A percentile compares a stretch with the other conserved stretches of the same genome.
Conservation (phyloP, 2,329 filamentous ascomycete species). For the Purpureocillium takamizusanense region DNA sequence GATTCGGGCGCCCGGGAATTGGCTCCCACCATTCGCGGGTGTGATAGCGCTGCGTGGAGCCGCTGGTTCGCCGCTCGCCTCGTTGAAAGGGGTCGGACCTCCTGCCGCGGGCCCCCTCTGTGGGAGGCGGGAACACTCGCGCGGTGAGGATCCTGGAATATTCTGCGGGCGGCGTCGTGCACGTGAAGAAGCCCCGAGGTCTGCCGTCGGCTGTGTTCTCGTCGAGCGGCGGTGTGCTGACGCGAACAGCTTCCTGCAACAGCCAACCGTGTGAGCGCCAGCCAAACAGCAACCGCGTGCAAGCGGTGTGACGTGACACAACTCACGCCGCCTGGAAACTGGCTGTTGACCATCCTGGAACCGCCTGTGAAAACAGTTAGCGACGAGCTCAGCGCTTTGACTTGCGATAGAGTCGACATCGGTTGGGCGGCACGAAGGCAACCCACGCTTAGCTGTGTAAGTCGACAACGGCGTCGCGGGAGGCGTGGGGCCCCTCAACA, state of each 20-base stretch:
- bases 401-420: too few relatives aligned
- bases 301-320: neutral
- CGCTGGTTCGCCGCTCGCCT: constrained; percentile 12
- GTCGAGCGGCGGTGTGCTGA: constrained; percentile 36
- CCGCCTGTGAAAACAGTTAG: constrained; percentile 5
- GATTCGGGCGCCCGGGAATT: constrained; percentile 12
- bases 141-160: too few relatives aligned
- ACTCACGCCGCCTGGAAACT: constrained; percentile 26
- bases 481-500: constrained; percentile 27
- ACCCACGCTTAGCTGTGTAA: constrained; percentile 3
- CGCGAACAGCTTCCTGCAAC: constrained; percentile 36
- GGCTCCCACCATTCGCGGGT: constrained; percentile 28
- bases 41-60: constrained; percentile 9
- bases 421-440: too few relatives aligned
- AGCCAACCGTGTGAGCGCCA: neutral
- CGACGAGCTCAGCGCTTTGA: too few relatives aligned
- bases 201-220: constrained; percentile 26
- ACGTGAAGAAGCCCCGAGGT: constrained; percentile 33
- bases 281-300: neutral
- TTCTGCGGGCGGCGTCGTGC: constrained; percentile 21
- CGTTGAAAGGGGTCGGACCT: constrained; percentile 8
- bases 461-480: constrained; percentile 16
- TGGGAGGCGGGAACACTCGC: too few relatives aligned
- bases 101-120: neutral
- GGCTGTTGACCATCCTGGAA: constrained; percentile 8